phyloP scores from a whole-genome alignment of 2,329 filamentous ascomycete species.

The Thelonectria blattea region DNA sequence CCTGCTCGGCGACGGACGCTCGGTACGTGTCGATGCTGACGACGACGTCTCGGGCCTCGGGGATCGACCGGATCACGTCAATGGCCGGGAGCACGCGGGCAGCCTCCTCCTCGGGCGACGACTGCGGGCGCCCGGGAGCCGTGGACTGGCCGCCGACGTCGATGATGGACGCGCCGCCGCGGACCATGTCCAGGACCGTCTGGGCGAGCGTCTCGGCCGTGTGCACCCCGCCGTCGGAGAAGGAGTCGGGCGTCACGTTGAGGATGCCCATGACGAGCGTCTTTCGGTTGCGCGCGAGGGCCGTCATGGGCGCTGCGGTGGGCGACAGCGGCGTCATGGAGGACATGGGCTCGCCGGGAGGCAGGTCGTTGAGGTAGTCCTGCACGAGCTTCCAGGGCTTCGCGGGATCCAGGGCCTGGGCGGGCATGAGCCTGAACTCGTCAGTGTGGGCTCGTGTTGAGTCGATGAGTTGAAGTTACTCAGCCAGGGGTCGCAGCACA shows the following conservation, averaged over 20 bases:
- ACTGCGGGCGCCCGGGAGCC: slow-evolving; percentile 73
- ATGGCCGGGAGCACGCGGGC: slow-evolving; percentile 82
- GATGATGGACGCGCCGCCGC: slow-evolving; percentile 78
- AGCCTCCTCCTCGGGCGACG: slow-evolving; percentile 76
- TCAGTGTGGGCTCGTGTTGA: neutral
- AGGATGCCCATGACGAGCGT: slow-evolving; percentile 93
- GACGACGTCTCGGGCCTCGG: slow-evolving; percentile 66
- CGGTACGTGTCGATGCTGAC: slow-evolving; percentile 95
- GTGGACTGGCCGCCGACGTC: slow-evolving; percentile 96
- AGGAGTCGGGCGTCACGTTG: slow-evolving; percentile 95
- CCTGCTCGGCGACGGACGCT: slow-evolving; percentile 78
- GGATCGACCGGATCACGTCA: slow-evolving; percentile 69
- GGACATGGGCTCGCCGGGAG: slow-evolving; percentile 57
- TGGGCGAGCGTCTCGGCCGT: slow-evolving; percentile 58
- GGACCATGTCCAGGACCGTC: slow-evolving; percentile 68
- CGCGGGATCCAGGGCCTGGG: slow-evolving; percentile 56
- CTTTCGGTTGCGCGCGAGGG: slow-evolving; percentile 61
- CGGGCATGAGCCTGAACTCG: slow-evolving; percentile 58
- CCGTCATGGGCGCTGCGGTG: slow-evolving; percentile 58
- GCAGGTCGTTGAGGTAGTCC: slow-evolving; percentile 67
- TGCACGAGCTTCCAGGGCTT: slow-evolving; percentile 66
- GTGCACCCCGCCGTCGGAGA: slow-evolving; percentile 85
- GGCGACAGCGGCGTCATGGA: slow-evolving; percentile 63
- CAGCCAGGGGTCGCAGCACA: slow-evolving; percentile 83
- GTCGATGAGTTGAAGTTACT: slow-evolving; percentile 57